Percentiles rank a stretch among this genome's conserved stretches.
Conservation (phyloP, 257 asterid species). For the Ocimum tenuiflorum region DNA sequence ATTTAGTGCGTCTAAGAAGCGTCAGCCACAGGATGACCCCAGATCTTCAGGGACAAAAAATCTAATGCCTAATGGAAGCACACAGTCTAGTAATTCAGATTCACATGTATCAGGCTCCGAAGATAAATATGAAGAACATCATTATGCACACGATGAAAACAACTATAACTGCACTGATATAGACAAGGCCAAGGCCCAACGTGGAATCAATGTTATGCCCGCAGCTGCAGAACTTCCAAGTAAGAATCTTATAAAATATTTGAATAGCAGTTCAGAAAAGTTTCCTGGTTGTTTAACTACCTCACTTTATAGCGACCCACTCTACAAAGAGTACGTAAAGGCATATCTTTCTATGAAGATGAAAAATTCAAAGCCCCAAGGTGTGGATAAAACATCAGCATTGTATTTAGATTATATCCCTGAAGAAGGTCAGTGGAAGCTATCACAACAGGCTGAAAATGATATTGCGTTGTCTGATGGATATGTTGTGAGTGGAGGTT, state of each 20-base stretch:
- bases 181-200: constrained; percentile 24
- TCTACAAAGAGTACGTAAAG: constrained; percentile 45
- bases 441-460: constrained; percentile 35
- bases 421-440: constrained; percentile 75
- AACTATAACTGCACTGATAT: constrained; percentile 13
- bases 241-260: constrained; percentile 24
- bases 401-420: constrained; percentile 57
- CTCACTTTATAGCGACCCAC: constrained; percentile 39
- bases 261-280: constrained; percentile 29
- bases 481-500: constrained; percentile 15
- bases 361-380: constrained; percentile 29
- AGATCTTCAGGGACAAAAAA: constrained; percentile 27
- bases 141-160: constrained; percentile 4
- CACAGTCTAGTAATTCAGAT: constrained; percentile 24
- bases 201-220: constrained; percentile 22
- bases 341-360: constrained; percentile 37
- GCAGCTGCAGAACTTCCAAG: constrained; percentile 31
- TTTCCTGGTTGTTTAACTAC: constrained; percentile 25
- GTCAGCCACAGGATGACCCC: constrained; percentile 15
- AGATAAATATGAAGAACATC: constrained; percentile 3
- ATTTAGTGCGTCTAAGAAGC: constrained; percentile 23
- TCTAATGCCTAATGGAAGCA: constrained; percentile 13
- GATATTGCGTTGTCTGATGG: constrained; percentile 24
- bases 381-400: constrained; percentile 38
- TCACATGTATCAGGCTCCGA: constrained; percentile 21